Evolutionary conservation across 1,284 basidiomycete species (phyloP), one percentile per base, ranked within the genome.

Genomic region (Ceratobasidium sp.): DNA sequence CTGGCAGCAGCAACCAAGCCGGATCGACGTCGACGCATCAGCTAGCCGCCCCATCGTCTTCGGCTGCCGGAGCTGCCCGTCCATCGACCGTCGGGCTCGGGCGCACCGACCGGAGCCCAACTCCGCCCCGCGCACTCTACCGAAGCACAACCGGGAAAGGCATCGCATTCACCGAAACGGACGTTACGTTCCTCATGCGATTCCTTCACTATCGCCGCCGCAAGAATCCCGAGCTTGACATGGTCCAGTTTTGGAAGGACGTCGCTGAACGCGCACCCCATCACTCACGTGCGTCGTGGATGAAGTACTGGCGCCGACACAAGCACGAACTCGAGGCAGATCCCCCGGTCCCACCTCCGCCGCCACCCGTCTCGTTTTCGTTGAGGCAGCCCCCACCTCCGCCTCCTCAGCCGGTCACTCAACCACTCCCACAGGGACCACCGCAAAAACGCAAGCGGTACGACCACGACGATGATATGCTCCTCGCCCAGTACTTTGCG

Each of bases 391-490:
- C 43, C 31, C 71, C 31, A 40, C 25, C 69, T 17, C 70, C 57
- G 45, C 55, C 43, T 20, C 68, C 53, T 25, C 52, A 60, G 43
- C 49, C 49, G 15, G 60, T 34, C 17, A 53, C 13, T n/a, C 42
- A 54, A 49, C 62, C 43, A 27, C 89, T 13, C 82, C 83, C 32
- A 25, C 42, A 69, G 34, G 69, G 50, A 17, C 86, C 87, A 0
- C 91, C 91, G 0, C 87, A 90, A 75, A 93, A 93, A 82, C 91
- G 92, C 76, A 87, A 90, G 86, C 85, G 91, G 20, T 93, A 93
- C 75, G 90, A 88, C 72, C 83, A 84, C 32, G 81, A 82, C 47
- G 91, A 93, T 74, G 91, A 93, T 74, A 81, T 92, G 25, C 78
- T 92, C 8, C 84, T 93, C 25, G 91, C 91, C 13, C 84, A 84